Conservation (phyloP, 2,329 filamentous ascomycete genomes). For the Bipolaris oryzae region DNA sequence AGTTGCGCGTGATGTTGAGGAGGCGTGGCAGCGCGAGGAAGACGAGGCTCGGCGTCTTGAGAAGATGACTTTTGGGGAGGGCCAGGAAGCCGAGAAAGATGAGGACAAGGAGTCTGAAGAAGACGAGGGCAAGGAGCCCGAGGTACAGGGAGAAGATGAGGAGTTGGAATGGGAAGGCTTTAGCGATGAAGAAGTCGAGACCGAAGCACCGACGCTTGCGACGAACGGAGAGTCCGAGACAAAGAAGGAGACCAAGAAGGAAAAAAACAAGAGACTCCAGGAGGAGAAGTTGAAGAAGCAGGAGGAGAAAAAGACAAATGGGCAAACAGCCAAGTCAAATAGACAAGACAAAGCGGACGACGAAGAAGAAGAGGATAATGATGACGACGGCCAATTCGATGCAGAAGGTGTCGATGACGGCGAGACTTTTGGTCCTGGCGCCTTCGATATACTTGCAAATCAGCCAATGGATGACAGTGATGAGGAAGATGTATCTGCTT, state of each 20-base stretch:
- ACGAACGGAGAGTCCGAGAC: constrained; percentile 30
- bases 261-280: constrained; percentile 22
- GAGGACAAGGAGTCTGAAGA: background rate
- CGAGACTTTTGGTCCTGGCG: constrained; percentile 40
- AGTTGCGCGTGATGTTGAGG: constrained; percentile 30
- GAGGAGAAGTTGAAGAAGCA: constrained; percentile 29
- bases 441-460: constrained; percentile 63
- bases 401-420: constrained; percentile 29
- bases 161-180: constrained; percentile 37
- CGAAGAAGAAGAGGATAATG: constrained; percentile 19
- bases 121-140: background rate
- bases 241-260: constrained; percentile 20
- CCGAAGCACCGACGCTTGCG: constrained; percentile 33
- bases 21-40: constrained; percentile 29
- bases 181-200: constrained; percentile 22
- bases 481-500: constrained; percentile 75
- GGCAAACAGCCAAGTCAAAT: background rate
- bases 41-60: constrained; percentile 29
- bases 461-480: constrained; percentile 60
- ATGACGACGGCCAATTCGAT: constrained; percentile 30
- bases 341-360: constrained; percentile 12
- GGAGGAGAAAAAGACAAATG: constrained; percentile 29
- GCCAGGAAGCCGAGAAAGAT: constrained; percentile 13
- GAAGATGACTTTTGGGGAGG: constrained; percentile 28
- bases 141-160: constrained; percentile 10